These are phyloP conservation scores for Phaeomoniella chlamydospora DNA, from an alignment of 2,329 filamentous ascomycete species.

Conservation along the genomic window DNA sequence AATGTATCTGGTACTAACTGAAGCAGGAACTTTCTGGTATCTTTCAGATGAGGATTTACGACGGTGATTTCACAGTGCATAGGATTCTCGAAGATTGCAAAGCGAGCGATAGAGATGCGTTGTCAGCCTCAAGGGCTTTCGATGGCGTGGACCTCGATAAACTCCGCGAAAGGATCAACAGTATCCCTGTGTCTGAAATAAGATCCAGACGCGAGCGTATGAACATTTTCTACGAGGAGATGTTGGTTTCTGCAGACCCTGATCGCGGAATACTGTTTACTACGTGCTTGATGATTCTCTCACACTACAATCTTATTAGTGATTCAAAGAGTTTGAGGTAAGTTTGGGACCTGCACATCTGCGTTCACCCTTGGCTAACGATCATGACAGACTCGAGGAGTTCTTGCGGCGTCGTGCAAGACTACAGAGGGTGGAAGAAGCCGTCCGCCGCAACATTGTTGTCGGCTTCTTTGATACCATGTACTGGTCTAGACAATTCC, in stretches of 20 bases:
- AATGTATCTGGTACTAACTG: conserved; percentile 5
- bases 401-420: conserved; percentile 81
- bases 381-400: conserved; percentile 65
- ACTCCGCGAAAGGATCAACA: conserved; percentile 57
- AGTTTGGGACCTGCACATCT: conserved; percentile 22
- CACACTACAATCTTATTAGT: conserved; percentile 97
- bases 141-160: conserved; percentile 57
- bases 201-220: conserved; percentile 62
- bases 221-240: conserved; percentile 94
- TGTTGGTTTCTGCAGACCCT: conserved; percentile 81
- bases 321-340: conserved; percentile 90
- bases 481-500: conserved; percentile 74
- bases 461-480: conserved; percentile 91
- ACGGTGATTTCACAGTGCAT: conserved; percentile 75
- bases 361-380: conserved; percentile 13
- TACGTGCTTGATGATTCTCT: conserved; percentile 82
- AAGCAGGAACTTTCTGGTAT: conserved; percentile 69
- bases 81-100: conserved; percentile 71
- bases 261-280: conserved; percentile 86
- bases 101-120: conserved; percentile 15
- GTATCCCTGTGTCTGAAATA: conserved; percentile 63
- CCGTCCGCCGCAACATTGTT: conserved; percentile 78
- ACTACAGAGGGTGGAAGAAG: conserved; percentile 86
- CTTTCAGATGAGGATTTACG: conserved; percentile 95
- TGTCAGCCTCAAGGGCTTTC: conserved; percentile 22